These are phyloP conservation scores for Melocanna baccifera DNA, from an alignment of 176 grass and related monocot species.

Conservation along the genomic window DNA sequence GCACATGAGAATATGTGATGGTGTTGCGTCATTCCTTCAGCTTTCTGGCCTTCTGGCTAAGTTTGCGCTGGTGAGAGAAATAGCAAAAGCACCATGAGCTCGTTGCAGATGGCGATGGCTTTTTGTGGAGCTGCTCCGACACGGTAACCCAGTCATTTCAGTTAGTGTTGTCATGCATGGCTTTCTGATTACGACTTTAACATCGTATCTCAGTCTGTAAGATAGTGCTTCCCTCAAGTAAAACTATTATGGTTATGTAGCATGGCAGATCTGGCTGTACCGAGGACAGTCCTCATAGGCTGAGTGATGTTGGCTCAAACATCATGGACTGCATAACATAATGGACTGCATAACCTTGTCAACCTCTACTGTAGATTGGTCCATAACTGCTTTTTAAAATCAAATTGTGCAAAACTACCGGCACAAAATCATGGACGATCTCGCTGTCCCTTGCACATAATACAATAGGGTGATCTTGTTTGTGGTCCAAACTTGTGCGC, in stretches of 20 bases:
- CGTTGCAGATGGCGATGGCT: not conserved
- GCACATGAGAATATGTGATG: conserved; percentile 98
- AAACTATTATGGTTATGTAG: conserved; percentile 9
- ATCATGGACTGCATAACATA: not conserved
- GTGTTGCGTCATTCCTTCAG: conserved; percentile 88
- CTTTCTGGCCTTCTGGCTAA: conserved; percentile 91
- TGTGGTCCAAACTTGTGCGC: not conserved
- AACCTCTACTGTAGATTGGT: not conserved
- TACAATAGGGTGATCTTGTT: not conserved
- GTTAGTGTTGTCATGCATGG: not conserved
- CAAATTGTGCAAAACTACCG: not conserved
- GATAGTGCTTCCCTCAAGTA: conserved; percentile 10
- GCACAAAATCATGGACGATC: not conserved
- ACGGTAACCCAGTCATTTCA: not conserved
- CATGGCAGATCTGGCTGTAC: not conserved
- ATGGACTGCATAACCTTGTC: not conserved
- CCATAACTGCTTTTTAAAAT: not conserved
- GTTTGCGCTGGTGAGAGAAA: conserved; percentile 69
- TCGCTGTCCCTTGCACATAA: not conserved
- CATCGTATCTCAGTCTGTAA: conserved; percentile 13
- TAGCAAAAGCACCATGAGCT: conserved; percentile 43
- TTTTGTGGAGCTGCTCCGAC: conserved; percentile 9
- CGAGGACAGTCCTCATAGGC: not conserved
- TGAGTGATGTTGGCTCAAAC: not conserved
- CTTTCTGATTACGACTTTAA: not conserved